Evolutionary conservation across 495 filamentous ascomycete species (phyloP), one percentile per base, ranked within the genome.

Genomic region (Annulohypoxylon stygium): DNA sequence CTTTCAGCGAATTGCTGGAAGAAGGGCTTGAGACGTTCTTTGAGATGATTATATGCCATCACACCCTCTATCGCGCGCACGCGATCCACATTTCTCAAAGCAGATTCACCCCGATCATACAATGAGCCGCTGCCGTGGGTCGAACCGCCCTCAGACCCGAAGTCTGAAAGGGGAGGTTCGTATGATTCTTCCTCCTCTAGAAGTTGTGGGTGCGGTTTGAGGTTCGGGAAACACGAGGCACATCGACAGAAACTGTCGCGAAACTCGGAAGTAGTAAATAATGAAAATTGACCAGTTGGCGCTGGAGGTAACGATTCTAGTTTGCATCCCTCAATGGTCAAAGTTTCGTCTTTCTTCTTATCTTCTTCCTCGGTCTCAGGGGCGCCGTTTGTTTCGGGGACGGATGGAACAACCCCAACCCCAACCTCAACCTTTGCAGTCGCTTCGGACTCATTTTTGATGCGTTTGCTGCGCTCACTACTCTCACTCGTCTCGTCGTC

Each of bases 21-120:
- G 78, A 99, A 98, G 3, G 88, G 88, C 86, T 94, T 98, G 12
- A 99, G 89, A 75, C 95, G 95, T 54, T 98, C 95, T 72, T 95
- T 95, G 20, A 99, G 87, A 70, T 96, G 90, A 74, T 97, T 97
- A 80, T 98, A 99, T 11, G 93, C 93, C 93, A 97, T 97, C 10
- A 97, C 95, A 18, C 96, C 96, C 80, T 99, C 95, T 70, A 99
- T 97, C 3, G 96, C 96, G 18, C 90, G 84, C 16, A 98, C 94
- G 2, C 96, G 90, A 78, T 98, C 96, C 18, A 99, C 89, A 69
- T 92, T 95, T 79, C 88, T 93, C 30, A 99, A 85, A 0, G 94
- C 96, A 25, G 91, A 93, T 79, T 98, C 95, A 43, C 95, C 96
- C 18, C 93, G 91, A 26, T 98, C 94, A 34, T 94, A 88, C 4